Conservation (phyloP, 345 rosid genomes). For the Sonneratia alba region DNA sequence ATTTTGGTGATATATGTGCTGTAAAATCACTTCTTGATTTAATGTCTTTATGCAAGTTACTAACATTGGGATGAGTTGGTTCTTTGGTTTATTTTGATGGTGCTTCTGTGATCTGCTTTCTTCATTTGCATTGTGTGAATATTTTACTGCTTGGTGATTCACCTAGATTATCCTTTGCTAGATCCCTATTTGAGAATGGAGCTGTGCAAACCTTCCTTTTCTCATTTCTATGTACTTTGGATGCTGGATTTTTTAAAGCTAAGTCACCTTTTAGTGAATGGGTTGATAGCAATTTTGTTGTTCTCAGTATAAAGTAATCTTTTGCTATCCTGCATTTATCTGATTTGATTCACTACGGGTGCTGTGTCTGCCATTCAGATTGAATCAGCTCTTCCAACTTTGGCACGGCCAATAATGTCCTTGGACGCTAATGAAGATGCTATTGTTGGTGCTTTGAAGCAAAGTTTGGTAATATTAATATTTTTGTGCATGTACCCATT, state of each 20-base stretch:
- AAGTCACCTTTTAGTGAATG: not conserved
- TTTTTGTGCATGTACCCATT: not conserved
- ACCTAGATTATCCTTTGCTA: not conserved
- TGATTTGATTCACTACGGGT: not conserved
- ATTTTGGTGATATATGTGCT: not conserved
- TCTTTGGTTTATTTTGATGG: not conserved
- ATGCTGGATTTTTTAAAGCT: not conserved
- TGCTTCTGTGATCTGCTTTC: not conserved
- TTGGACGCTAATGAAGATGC: conserved; percentile 97
- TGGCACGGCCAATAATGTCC: conserved; percentile 91
- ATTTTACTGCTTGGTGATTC: not conserved
- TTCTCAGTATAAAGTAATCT: not conserved
- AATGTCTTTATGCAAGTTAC: not conserved
- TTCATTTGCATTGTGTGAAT: not conserved
- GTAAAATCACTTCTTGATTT: not conserved
- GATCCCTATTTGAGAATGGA: not conserved
- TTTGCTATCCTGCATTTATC: not conserved
- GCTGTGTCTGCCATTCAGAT: conserved; percentile 36
- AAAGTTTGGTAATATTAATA: conserved; percentile 60
- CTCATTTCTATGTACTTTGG: not conserved
- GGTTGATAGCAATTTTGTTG: not conserved
- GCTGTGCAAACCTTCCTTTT: not conserved
- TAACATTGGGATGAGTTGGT: not conserved
- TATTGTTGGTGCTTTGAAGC: conserved; percentile 80
- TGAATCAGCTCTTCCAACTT: conserved; percentile 81